Conservation (phyloP, 1,284 basidiomycete genomes). For the Sanghuangporus baumii region DNA sequence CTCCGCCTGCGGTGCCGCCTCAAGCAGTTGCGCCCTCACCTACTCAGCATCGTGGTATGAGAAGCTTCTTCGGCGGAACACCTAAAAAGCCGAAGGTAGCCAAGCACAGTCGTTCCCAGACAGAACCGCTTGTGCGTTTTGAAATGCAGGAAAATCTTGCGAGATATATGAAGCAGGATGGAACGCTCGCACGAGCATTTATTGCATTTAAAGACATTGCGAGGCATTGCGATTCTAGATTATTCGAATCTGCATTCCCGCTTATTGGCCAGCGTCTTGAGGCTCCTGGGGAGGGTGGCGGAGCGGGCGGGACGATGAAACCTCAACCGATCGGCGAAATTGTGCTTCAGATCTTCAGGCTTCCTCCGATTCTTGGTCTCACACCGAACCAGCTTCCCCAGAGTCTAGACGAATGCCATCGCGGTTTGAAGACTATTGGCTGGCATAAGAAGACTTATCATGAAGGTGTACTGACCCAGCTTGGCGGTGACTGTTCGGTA, state of each 20-base stretch:
- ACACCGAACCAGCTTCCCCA: slow-evolving; percentile 76
- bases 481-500: slow-evolving; percentile 91
- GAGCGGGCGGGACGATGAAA: slow-evolving; percentile 42
- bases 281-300: slow-evolving; percentile 20
- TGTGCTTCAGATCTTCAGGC: slow-evolving; percentile 81
- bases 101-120: slow-evolving; percentile 6
- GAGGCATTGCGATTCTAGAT: slow-evolving; percentile 70
- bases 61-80: slow-evolving; percentile 70
- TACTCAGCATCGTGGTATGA: slow-evolving; percentile 49
- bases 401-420: slow-evolving; percentile 86
- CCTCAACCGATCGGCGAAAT: slow-evolving; percentile 73
- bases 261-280: slow-evolving; percentile 73
- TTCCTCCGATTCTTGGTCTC: slow-evolving; percentile 85
- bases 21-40: slow-evolving; percentile 35
- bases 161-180: slow-evolving; percentile 75
- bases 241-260: slow-evolving; percentile 82
- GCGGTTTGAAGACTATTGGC: slow-evolving; percentile 81
- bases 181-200: slow-evolving; percentile 75
- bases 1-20: slow-evolving; percentile 41
- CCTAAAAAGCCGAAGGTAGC: slow-evolving; percentile 58
- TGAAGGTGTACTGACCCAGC: slow-evolving; percentile 91
- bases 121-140: slow-evolving; percentile 13
- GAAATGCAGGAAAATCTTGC: slow-evolving; percentile 60
- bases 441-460: slow-evolving; percentile 93
- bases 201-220: slow-evolving; percentile 84